Evolutionary conservation across 768 basidiomycete species (phyloP), one percentile per base, ranked within the genome.

Genomic region (Dioszegia crocea): DNA sequence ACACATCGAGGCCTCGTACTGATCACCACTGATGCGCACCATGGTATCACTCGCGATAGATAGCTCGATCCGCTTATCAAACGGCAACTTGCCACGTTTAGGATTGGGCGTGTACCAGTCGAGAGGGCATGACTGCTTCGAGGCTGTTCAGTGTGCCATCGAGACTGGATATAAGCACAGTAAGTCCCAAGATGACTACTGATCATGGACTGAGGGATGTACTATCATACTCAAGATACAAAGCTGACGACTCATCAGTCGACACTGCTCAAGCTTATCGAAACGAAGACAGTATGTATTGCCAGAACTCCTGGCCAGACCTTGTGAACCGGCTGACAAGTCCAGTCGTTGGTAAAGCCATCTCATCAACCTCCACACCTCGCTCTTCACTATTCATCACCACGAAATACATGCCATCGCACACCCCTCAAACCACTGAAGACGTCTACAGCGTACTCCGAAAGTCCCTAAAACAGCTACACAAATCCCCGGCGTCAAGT

Each of bases 21-120:
- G 40, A 43, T 17, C 21, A 6, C 8, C n/a, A 17, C 40, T 17
- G 9, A 14, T 38, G 11, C 36, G 38, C 14, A 21, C 36, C 12
- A 16, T 26, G 11, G 45, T 56, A 43, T 12, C 41, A 19, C 49
- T 59, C 48, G 27, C 57, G 6, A 43, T 59, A 16, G 49, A 59
- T 30, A 48, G 45, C 17, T 66, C 63, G 6, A 47, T 74, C 59
- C 71, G 66, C 51, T 62, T 74, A 6, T 47, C 60, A 11, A 61
- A 43, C 16, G 74, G 76, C 1, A 46, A 45, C 21, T 36, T 51
- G n/a, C 78, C 78, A 3, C 61, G 65, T 11, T 60, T 79, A 4
- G 78, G 77, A 4, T 74, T 74, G 39, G 78, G 78, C 21, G 77
- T 78, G 12, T 79, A 75, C 52, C 65, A 77, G 62, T 59, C 66